Evolutionary conservation across 495 filamentous ascomycete species (phyloP), one percentile per base, ranked within the genome.

Genomic region (Talaromyces liani): DNA sequence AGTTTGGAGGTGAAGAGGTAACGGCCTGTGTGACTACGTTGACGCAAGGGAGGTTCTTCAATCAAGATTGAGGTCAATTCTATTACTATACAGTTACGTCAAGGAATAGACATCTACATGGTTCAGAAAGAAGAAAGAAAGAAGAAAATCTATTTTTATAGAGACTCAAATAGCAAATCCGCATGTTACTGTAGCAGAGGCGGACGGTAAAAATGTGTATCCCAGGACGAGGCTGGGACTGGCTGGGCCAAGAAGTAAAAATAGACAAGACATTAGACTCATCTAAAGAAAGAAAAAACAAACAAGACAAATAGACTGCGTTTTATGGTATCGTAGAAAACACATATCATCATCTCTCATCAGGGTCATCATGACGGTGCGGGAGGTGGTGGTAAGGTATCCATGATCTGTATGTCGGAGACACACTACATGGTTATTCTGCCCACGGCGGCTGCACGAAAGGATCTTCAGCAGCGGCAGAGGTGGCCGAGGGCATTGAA

Each of bases 301-400:
- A 49, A 47, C 16, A 16, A 18, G 47, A 62, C 29, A 36, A 36
- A 60, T 24, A 27, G 41, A 49, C 60, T 62, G 45, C 27, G 47
- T 49, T 62, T 62, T 62, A 62, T 62, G 60, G 60, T 62, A 62
- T 62, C 60, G 45, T 45, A 59, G 45, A 58, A 56, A 64, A 57
- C 51, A 58, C 53, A 54, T 77, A 75, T 80, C 77, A 78, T 80
- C 78, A 80, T 80, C 78, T 76, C 77, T 80, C 78, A 80, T 80
- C 77, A 80, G 69, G 76, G 77, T 79, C 77, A 70, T 80, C 65
- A 79, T 77, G 76, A 79, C 70, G 68, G 64, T 76, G 76, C 72
- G 76, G 70, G 75, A 79, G 76, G 77, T 79, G 76, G 77, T 80
- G 77, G 76, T 75, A 74, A 72, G 68, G 70, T 71, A 56, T 73